Conservation (phyloP, 176 grass and related monocot genomes). For the Avena sativa region DNA sequence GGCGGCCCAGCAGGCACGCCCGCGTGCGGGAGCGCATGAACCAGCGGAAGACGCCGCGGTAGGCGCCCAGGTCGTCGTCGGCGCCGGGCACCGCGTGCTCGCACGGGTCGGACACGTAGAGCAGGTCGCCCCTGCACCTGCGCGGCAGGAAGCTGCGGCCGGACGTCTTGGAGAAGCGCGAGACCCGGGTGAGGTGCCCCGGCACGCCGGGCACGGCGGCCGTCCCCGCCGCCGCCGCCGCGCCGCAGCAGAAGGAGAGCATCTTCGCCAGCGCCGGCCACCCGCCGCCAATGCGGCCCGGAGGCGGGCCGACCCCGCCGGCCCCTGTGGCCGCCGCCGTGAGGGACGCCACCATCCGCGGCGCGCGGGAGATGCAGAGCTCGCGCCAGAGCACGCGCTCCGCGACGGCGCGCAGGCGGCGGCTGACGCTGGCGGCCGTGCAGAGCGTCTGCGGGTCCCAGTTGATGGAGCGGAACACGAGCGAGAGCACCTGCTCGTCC, state of each 20-base stretch:
- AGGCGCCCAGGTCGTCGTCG: conserved; percentile 59
- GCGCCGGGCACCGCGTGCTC: conserved; percentile 57
- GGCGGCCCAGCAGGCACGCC: conserved; percentile 58
- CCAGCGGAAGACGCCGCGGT: conserved; percentile 79
- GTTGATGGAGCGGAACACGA: conserved; percentile 63
- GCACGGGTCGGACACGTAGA: conserved; percentile 87
- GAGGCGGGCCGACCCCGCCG: neutral
- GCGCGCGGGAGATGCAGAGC: conserved; percentile 77
- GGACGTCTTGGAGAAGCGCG: conserved; percentile 91
- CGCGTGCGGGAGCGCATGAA: conserved; percentile 79
- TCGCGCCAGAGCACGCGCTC: conserved; percentile 88
- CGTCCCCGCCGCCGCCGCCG: neutral
- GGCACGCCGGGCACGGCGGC: neutral
- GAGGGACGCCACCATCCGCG: conserved; percentile 65
- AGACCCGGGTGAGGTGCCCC: conserved; percentile 59
- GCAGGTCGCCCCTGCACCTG: conserved; percentile 66
- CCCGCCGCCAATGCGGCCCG: conserved; percentile 60
- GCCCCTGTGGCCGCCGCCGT: neutral
- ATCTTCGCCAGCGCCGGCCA: conserved; percentile 88
- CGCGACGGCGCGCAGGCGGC: conserved; percentile 72
- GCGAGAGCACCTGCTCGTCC: conserved; percentile 62
- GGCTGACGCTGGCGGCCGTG: conserved; percentile 53
- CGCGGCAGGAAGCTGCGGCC: conserved; percentile 76
- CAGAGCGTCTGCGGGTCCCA: conserved; percentile 61
- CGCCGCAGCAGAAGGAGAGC: conserved; percentile 83